Evolutionary conservation across 2,329 filamentous ascomycete species (phyloP), one percentile per base, ranked within the genome.

Genomic region (Periconia sp.): DNA sequence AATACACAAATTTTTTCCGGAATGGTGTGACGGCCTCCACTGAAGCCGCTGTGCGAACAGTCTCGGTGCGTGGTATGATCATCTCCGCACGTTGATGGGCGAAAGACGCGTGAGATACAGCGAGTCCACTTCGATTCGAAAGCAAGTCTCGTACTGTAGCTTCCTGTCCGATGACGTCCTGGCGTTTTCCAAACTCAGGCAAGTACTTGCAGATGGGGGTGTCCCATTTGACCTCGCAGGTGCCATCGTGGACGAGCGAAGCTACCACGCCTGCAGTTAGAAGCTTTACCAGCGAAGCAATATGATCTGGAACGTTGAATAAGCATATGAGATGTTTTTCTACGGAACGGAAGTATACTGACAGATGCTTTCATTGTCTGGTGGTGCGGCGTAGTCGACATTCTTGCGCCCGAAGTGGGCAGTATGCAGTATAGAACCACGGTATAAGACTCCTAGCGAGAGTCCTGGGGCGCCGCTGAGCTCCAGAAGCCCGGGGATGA

Each of bases 141-240:
- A 40, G 3, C 13, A 52, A 31, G 29, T 52, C 45, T 36, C 45
- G 17, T 12, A 51, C 2, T 1, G 41, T 52, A 3, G 48, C 18
- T n/a, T 30, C 3, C 4, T 3, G n/a, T 5, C 40, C 48, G 12
- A 52, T 4, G 2, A 46, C 45, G 21, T 52, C 48, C 1, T 29
- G 4, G 2, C 18, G 15, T 1, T 21, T 5, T n/a, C n/a, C n/a
- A 22, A 52, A 46, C 3, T 28, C 33, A 7, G 48, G 41, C 7
- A 48, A 35, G 23, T 52, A 52, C 5, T 48, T 11, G 3, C 38
- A 42, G 4, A 52, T 38, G 2, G 45, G 40, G 3, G 13, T 17
- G 24, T 52, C 45, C 48, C 48, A 52, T 15, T 32, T 37, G 2
- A 52, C 17, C n/a, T n/a, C n/a, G n/a, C n/a, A n/a, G 1, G 30